Conservation (phyloP, 352 stramenopile genomes). For the Phytophthora parvispora region DNA sequence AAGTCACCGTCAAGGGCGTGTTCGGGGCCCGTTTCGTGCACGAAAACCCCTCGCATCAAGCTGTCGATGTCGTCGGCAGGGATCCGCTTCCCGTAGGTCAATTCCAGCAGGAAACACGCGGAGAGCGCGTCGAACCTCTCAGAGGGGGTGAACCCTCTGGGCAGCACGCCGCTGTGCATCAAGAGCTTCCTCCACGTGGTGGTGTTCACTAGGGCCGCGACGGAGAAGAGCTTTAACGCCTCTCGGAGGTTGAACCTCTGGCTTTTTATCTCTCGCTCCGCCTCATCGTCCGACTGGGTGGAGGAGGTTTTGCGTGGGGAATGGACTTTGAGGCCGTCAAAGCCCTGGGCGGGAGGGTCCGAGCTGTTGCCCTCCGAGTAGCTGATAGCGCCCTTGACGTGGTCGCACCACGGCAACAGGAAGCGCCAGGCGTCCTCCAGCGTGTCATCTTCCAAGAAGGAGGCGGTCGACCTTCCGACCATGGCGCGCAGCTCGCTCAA, state of each 20-base stretch:
- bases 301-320: background rate
- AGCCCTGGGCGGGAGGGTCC: background rate
- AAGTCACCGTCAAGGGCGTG: background rate
- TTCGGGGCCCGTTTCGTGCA: background rate
- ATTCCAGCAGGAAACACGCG: background rate
- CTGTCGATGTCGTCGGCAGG: background rate
- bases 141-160: background rate
- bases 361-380: background rate
- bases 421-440: background rate
- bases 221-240: background rate
- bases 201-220: background rate
- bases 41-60: background rate
- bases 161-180: background rate
- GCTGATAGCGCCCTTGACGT: background rate
- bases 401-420: background rate
- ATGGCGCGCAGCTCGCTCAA: background rate
- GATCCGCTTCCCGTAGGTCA: background rate
- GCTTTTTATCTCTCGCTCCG: background rate
- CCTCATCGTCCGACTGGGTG: background rate
- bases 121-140: background rate
- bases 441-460: background rate
- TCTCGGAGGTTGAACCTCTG: background rate
- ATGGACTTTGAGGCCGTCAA: background rate
- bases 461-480: background rate
- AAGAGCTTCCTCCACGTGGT: background rate